Base-by-base conservation (phyloP, 2,329 filamentous ascomycete genomes). In the Beauveria brongniartii region DNA sequence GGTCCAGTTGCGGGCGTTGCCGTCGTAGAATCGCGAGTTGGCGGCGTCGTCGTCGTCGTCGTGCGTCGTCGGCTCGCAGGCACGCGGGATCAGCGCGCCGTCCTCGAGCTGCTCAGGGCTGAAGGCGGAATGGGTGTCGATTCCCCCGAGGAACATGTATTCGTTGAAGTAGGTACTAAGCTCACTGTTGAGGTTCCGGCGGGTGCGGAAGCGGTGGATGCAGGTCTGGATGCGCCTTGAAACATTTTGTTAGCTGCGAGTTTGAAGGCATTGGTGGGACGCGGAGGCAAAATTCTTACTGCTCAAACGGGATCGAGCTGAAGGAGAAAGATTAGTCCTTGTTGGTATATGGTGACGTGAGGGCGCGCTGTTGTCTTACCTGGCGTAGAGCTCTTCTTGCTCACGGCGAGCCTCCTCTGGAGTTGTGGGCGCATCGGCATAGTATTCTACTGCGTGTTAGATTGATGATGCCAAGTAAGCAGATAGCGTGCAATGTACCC, bases 91-190 rank as follows among this genome's bases (percentile, higher is more conserved):
- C 69, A 91, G 70, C 2, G 74, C 69, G 16, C 73, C 65, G 8
- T 88, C 84, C n/a, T 83, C 80, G 55, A 78, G 75, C 43, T 82
- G 80, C 8, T 87, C 74, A 1, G 88, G 81, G 28, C 75, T 82
- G 67, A 92, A 95, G 65, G 79, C 77, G 14, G 71, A 73, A 14
- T 68, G 71, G 8, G 81, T 77, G 48, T 91, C 86, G 46, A 99
- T 82, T 4, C 94, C 93, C 3, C 94, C 94, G 50, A 93, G 88
- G 41, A 84, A 81, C 61, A 97, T 82, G 69, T 94, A 96, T 65
- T 89, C 90, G 68, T 84, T 81, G 74, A 99, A 94, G 40, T 92
- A 76, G 20, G 81, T 77, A 5, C 78, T 72, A 26, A 85, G 85
- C 4, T 84, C 78, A 14, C 78, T 72, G 62, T 89, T 83, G 62